Percentiles rank a stretch among this genome's conserved stretches.
phyloP scores from a whole-genome alignment of 345 rosid species.

The Trapa bicornis region DNA sequence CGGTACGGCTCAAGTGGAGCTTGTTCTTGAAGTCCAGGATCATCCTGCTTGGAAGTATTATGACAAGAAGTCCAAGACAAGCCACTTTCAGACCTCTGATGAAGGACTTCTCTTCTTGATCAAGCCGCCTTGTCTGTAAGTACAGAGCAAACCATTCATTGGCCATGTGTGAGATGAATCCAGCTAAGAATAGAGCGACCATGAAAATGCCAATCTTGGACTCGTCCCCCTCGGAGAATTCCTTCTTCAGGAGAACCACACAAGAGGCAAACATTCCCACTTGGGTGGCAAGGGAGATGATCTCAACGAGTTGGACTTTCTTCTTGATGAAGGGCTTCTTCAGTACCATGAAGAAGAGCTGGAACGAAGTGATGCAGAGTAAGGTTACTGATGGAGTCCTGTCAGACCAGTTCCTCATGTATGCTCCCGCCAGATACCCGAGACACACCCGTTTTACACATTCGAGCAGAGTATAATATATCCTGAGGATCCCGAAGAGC shows the following conservation, averaged over 20 bases:
- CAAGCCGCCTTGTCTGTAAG: slow-evolving; percentile 49
- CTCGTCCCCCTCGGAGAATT: slow-evolving; percentile 26
- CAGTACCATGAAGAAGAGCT: slow-evolving; percentile 71
- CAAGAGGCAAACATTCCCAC: slow-evolving; percentile 46
- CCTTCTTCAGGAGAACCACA: slow-evolving; percentile 29
- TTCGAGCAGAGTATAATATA: slow-evolving; percentile 72
- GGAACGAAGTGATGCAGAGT: slow-evolving; percentile 58
- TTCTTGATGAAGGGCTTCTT: slow-evolving; percentile 95
- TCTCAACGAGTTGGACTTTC: slow-evolving; percentile 79
- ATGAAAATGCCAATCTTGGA: slow-evolving; percentile 48
- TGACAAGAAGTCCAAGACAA: slow-evolving; percentile 43
- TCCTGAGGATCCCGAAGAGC: slow-evolving; percentile 83
- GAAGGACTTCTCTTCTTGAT: slow-evolving; percentile 34
- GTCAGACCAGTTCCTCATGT: slow-evolving; percentile 28
- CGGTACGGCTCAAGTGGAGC: slow-evolving; percentile 22
- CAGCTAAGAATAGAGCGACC: slow-evolving; percentile 53
- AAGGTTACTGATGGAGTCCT: slow-evolving; percentile 39
- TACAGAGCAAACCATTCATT: slow-evolving; percentile 70
- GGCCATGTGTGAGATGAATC: slow-evolving; percentile 43
- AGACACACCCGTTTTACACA: slow-evolving; percentile 40
- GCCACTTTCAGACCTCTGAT: slow-evolving; percentile 48
- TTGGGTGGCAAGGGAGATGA: slow-evolving; percentile 49
- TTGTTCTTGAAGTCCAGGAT: slow-evolving; percentile 28
- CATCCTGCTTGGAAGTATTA: slow-evolving; percentile 39
- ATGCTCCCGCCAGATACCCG: slow-evolving; percentile 62